These are phyloP conservation scores for Entomophthora muscae DNA, from an alignment of 371 early-diverging fungal species.

Conservation along the genomic window DNA sequence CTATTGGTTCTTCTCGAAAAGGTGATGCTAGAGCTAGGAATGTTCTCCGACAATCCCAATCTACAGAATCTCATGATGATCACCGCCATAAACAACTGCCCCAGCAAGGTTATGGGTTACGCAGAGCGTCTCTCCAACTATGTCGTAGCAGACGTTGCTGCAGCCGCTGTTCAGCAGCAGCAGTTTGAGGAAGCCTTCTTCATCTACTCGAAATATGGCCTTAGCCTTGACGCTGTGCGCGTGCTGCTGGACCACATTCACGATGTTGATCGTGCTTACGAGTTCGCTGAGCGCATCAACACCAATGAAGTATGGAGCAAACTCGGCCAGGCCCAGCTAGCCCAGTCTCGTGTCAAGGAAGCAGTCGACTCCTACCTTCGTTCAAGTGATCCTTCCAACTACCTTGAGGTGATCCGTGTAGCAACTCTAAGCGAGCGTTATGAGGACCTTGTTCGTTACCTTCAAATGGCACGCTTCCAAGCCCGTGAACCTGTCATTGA, in stretches of 20 bases:
- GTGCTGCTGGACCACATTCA: conserved; percentile 83
- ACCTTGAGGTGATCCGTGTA: conserved; percentile 67
- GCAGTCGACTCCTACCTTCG: conserved; percentile 92
- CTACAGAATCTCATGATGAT: conserved; percentile 92
- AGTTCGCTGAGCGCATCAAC: conserved; percentile 84
- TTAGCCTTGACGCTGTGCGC: conserved; percentile 65
- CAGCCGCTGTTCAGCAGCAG: conserved; percentile 72
- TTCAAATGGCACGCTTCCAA: conserved; percentile 84
- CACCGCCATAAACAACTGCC: conserved; percentile 93
- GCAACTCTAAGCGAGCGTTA: conserved; percentile 66
- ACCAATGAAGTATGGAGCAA: conserved; percentile 83
- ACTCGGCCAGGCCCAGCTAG: conserved; percentile 86
- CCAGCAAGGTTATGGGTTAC: conserved; percentile 82
- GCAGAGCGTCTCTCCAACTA: conserved; percentile 82
- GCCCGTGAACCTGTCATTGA: conserved; percentile 85
- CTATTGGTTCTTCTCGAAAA: conserved; percentile 92
- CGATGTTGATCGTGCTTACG: conserved; percentile 85
- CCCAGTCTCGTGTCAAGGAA: conserved; percentile 74
- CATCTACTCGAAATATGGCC: conserved; percentile 84
- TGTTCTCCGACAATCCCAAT: conserved; percentile 88
- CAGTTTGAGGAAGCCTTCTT: conserved; percentile 90
- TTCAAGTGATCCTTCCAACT: conserved; percentile 81
- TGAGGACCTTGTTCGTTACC: conserved; percentile 80
- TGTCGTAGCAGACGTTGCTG: conserved; percentile 91
- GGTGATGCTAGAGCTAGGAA: conserved; percentile 74